phyloP scores from a whole-genome alignment of 768 basidiomycete genomes.

The Pisolithus orientalis region DNA sequence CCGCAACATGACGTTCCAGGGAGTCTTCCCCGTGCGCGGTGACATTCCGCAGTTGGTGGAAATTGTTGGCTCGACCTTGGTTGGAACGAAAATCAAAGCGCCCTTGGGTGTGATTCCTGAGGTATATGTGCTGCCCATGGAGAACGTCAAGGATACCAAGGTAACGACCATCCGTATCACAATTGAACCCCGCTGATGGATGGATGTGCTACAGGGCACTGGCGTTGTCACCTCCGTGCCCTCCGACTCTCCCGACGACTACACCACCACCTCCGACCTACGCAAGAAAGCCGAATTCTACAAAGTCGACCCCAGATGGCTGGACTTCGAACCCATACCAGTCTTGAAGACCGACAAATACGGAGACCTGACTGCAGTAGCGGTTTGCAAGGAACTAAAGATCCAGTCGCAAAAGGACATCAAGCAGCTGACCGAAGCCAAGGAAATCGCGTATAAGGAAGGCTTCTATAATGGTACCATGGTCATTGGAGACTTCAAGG shows the following conservation, averaged over 20 bases:
- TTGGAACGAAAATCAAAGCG: conserved; percentile 88
- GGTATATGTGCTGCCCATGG: conserved; percentile 98
- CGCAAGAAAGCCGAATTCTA: conserved; percentile 97
- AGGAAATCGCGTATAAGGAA: conserved; percentile 97
- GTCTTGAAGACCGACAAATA: conserved; percentile 88
- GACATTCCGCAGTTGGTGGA: conserved; percentile 68
- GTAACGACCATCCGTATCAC: conserved; percentile 24
- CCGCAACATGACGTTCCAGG: conserved; percentile 98
- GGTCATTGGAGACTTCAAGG: conserved; percentile 88
- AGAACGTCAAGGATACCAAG: conserved; percentile 93
- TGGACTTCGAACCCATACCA: conserved; percentile 75
- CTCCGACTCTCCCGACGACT: conserved; percentile 98
- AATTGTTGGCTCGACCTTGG: conserved; percentile 69
- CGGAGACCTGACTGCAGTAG: conserved; percentile 83
- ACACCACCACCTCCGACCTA: conserved; percentile 80
- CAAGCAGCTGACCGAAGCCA: conserved; percentile 92
- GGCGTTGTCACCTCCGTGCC: conserved; percentile 98
- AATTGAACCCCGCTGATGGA: conserved; percentile 1
- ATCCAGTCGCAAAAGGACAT: conserved; percentile 93
- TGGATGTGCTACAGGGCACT: conserved; percentile 58
- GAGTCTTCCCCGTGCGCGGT: conserved; percentile 66
- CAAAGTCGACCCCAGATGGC: conserved; percentile 89
- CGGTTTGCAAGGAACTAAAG: conserved; percentile 81
- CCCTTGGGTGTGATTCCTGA: conserved; percentile 78
- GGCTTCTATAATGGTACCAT: conserved; percentile 95